Percentiles rank a stretch among this genome's conserved stretches.
These are phyloP conservation scores for Gracilaria caudata DNA, from an alignment of 23 red algal genomes.

Conservation along the genomic window DNA sequence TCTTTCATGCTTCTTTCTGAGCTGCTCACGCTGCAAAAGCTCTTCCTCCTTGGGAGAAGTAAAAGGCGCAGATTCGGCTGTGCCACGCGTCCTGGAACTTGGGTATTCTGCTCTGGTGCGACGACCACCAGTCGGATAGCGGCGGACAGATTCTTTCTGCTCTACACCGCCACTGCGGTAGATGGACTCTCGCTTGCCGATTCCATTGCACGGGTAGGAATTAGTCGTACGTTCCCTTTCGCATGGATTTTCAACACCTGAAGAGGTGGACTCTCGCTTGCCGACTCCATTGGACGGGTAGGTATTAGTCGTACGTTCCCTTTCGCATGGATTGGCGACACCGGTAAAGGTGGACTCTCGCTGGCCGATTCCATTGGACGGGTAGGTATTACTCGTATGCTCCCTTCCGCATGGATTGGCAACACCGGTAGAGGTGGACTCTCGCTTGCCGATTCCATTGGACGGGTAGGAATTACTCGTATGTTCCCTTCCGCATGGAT, in stretches of 20 bases:
- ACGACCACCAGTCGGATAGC: conserved; percentile 47
- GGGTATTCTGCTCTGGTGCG: conserved; percentile 35
- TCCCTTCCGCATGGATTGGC: conserved; percentile 20
- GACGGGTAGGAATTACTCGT: conserved; percentile 48
- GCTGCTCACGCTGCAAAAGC: conserved; percentile 55
- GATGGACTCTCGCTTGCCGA: conserved; percentile 50
- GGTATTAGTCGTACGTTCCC: not conserved
- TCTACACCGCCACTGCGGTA: conserved; percentile 66
- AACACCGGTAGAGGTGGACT: conserved; percentile 7
- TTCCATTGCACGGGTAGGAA: conserved; percentile 62
- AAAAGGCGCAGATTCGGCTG: conserved; percentile 1
- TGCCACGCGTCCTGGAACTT: not conserved
- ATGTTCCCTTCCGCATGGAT: conserved; percentile 11
- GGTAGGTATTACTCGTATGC: conserved; percentile 28
- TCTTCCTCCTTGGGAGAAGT: conserved; percentile 16
- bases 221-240: not conserved
- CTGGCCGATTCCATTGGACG: conserved; percentile 53
- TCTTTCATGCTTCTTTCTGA: conserved; percentile 63
- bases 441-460: conserved; percentile 56
- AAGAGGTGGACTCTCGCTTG: conserved; percentile 39
- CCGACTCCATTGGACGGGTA: conserved; percentile 71
- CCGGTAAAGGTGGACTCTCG: conserved; percentile 41
- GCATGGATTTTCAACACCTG: conserved; percentile 1
- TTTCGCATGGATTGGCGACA: conserved; percentile 5
- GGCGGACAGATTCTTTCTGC: conserved; percentile 55